Percentiles rank a stretch among this genome's conserved stretches.
Evolutionary conservation across 352 stramenopile genomes (phyloP).

Genomic region (Phytophthora hibernalis): DNA sequence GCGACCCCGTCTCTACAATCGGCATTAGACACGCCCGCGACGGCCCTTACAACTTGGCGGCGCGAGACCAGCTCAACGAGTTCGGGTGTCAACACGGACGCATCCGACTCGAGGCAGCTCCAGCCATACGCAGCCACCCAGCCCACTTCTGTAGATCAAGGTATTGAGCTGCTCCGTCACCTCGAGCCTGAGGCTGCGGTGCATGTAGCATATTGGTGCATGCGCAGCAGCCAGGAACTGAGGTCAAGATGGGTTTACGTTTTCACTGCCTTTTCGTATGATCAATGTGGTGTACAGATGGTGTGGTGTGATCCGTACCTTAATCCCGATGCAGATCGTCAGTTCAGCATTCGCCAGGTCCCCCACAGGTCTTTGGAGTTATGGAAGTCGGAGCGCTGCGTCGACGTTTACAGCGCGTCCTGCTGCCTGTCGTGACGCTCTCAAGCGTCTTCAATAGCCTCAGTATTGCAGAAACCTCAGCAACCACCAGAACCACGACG

Average conservation of each 20-base stretch:
- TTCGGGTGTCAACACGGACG: background rate
- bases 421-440: conserved; percentile 14
- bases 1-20: conserved; percentile 26
- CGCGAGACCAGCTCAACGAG: conserved; percentile 21
- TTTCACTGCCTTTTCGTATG: conserved; percentile 23
- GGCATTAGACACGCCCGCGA: conserved; percentile 33
- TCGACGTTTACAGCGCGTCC: conserved; percentile 17
- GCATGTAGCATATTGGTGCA: too few species aligned
- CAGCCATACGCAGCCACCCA: background rate
- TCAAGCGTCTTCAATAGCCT: conserved; percentile 6
- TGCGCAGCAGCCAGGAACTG: background rate
- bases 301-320: conserved; percentile 27
- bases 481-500: background rate
- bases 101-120: background rate
- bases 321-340: conserved; percentile 18
- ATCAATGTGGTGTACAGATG: conserved; percentile 15
- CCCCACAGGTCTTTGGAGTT: background rate
- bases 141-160: background rate
- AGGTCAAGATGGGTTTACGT: conserved; percentile 11
- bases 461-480: conserved; percentile 3
- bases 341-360: conserved; percentile 29
- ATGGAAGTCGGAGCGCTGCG: conserved; percentile 19
- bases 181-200: background rate
- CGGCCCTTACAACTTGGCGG: conserved; percentile 26
- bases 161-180: background rate